Percentiles rank a stretch among this genome's conserved stretches.
Evolutionary conservation across 768 basidiomycete genomes (phyloP).

Genomic region (Hypholoma fasciculare): DNA sequence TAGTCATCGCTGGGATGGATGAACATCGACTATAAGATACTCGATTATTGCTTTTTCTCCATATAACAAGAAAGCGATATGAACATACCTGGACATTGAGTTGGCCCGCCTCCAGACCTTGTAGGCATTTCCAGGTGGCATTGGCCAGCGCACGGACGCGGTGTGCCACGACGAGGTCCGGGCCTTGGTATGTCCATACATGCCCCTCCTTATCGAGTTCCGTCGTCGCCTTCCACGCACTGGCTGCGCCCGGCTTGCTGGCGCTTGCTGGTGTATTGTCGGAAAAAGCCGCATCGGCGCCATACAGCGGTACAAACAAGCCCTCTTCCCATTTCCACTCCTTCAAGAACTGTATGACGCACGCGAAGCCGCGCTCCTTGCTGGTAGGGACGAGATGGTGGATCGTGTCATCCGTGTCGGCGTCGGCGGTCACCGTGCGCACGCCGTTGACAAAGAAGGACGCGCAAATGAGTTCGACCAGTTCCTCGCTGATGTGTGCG

Average conservation of each 20-base stretch:
- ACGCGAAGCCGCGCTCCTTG: slow-evolving; percentile 72
- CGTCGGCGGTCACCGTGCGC: slow-evolving; percentile 27
- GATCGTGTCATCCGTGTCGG: slow-evolving; percentile 31
- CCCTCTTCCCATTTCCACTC: slow-evolving; percentile 85
- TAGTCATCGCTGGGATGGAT: slow-evolving; percentile 83
- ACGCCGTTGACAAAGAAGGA: slow-evolving; percentile 67
- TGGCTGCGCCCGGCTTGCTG: slow-evolving; percentile 18
- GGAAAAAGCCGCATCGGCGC: slow-evolving; percentile 15
- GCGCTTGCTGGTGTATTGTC: slow-evolving; percentile 25
- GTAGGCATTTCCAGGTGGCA: slow-evolving; percentile 68
- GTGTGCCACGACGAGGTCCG: slow-evolving; percentile 71
- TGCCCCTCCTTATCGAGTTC: slow-evolving; percentile 72
- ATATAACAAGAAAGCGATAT: not conserved
- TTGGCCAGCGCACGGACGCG: slow-evolving; percentile 72
- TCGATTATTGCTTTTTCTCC: not conserved
- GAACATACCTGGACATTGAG: slow-evolving; percentile 62
- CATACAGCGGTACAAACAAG: slow-evolving; percentile 73
- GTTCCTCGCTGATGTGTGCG: slow-evolving; percentile 72
- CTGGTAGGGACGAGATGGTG: slow-evolving; percentile 60
- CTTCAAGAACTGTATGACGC: slow-evolving; percentile 69
- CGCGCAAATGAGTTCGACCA: slow-evolving; percentile 84
- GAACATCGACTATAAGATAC: slow-evolving; percentile 69
- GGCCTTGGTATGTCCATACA: slow-evolving; percentile 73
- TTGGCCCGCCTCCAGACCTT: slow-evolving; percentile 46
- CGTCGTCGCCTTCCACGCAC: slow-evolving; percentile 80